Evolutionary conservation across 2,329 filamentous ascomycete genomes (phyloP), one percentile per base, ranked within the genome.

Genomic region (Trichophyton equinum): DNA sequence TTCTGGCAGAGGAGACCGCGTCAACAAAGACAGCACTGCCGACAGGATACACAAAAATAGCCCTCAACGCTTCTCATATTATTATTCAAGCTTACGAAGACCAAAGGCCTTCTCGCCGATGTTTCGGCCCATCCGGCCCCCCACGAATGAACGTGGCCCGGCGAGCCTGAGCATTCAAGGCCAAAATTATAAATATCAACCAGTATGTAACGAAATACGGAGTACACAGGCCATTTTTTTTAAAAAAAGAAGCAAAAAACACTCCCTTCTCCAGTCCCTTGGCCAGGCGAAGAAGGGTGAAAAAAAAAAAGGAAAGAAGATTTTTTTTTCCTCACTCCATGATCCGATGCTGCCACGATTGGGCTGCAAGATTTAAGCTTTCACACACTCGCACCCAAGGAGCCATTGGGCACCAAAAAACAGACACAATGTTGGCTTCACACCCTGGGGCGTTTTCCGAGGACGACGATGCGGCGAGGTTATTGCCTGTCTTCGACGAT

Each of bases 331-430:
- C 27, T 30, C 27, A 27, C 47, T 27, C 47, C 47, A 53, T 33
- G 49, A 53, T 53, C 49, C 49, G 49, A 27, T 53, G 18, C 49
- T 53, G 49, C 49, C 49, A 53, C 49, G 49, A 53, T 53, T 53
- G 49, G 49, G 49, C 49, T 53, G 25, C 49, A 53, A 53, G 22
- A 33, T 53, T 53, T 53, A 53, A 25, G 49, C 49, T 53, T 53
- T 53, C 22, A 13, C 49, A 44, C 22, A 38, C 49, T 53, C 25
- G 49, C 49, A 53, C 49, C 49, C 49, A 53, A 53, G 25, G 49
- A 53, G 49, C 49, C 49, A 53, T 53, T 53, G 49, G 49, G 49
- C 49, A 53, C 25, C 49, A 53, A 53, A 53, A 33, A 53, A 53
- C 18, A 53, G 49, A 30, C 47, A 51, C 47, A 22, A 51, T 51